Evolutionary conservation across 1,284 basidiomycete genomes (phyloP).

Genomic region (Pascua guehoae): DNA sequence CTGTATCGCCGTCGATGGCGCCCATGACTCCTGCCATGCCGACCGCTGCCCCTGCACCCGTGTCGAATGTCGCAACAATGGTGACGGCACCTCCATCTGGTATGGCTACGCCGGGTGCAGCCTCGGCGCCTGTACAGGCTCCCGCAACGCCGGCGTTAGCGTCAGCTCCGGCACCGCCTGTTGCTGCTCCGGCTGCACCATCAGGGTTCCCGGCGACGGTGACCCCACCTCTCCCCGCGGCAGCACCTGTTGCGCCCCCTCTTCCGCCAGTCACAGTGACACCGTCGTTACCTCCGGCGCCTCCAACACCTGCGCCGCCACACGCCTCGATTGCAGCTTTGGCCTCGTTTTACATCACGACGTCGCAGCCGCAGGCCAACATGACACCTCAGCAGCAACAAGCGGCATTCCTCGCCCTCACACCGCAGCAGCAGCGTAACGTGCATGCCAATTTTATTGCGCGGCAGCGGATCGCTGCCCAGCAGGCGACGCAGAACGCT

Average conservation of each 20-base stretch:
- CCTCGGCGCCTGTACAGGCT: too few relatives aligned
- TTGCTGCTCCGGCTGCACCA: not conserved
- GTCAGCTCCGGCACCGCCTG: not conserved
- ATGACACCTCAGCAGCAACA: conserved; percentile 15
- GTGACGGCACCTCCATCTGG: too few relatives aligned
- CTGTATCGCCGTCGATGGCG: not conserved
- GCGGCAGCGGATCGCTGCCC: conserved; percentile 7
- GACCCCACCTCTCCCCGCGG: too few relatives aligned
- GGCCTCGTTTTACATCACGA: too few relatives aligned
- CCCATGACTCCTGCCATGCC: not conserved
- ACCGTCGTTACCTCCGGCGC: too few relatives aligned
- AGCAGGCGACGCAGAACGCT: not conserved
- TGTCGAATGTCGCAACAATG: not conserved
- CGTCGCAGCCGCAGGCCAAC: too few relatives aligned
- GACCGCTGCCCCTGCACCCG: not conserved
- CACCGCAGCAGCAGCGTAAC: conserved; percentile 19
- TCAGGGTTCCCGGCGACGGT: too few relatives aligned
- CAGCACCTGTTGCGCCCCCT: too few relatives aligned
- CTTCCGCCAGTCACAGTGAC: too few relatives aligned
- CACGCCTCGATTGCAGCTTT: too few relatives aligned
- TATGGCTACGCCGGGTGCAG: too few relatives aligned
- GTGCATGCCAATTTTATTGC: conserved; percentile 13
- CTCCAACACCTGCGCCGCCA: too few relatives aligned
- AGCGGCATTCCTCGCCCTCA: conserved; percentile 9
- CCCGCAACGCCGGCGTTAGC: not conserved